Conservation (phyloP, 192 early-diverging fungal species). For the Umbelopsis sp. region DNA sequence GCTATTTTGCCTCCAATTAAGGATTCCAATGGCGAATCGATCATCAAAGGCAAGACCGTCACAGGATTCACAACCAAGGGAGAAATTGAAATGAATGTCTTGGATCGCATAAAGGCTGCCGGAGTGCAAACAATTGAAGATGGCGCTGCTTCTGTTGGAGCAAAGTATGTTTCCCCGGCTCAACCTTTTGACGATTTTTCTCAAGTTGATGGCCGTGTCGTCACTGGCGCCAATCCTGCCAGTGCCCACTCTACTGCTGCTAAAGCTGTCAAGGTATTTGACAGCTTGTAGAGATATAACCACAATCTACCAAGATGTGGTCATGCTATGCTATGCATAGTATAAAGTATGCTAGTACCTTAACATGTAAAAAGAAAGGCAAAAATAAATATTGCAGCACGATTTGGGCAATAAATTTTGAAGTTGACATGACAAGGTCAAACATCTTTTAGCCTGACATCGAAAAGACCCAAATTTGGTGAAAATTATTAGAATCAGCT, state of each 20-base stretch:
- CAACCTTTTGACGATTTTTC: conserved; percentile 21
- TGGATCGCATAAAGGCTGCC: conserved; percentile 38
- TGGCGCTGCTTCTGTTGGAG: conserved; percentile 33
- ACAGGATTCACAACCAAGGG: conserved; percentile 76
- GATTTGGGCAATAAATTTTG: too few relatives aligned
- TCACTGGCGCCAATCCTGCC: conserved; percentile 74
- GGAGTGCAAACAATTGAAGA: conserved; percentile 43
- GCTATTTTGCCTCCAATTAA: conserved; percentile 66
- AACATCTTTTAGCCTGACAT: too few relatives aligned
- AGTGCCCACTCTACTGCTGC: conserved; percentile 45
- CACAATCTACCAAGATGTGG: too few relatives aligned
- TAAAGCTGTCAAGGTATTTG: neutral
- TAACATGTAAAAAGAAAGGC: too few relatives aligned
- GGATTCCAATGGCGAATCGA: conserved; percentile 56
- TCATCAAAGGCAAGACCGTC: conserved; percentile 64
- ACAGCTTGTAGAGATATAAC: neutral
- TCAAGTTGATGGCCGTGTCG: conserved; percentile 60
- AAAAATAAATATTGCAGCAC: too few relatives aligned
- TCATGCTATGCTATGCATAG: too few relatives aligned
- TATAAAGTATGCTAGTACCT: too few relatives aligned
- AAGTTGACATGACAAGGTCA: too few relatives aligned
- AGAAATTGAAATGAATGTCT: conserved; percentile 53
- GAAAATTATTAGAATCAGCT: too few relatives aligned
- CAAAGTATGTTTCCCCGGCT: conserved; percentile 22
- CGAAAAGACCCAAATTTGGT: too few relatives aligned